phyloP scores from a whole-genome alignment of 352 stramenopile species.

The Globisporangium apiculatum region DNA sequence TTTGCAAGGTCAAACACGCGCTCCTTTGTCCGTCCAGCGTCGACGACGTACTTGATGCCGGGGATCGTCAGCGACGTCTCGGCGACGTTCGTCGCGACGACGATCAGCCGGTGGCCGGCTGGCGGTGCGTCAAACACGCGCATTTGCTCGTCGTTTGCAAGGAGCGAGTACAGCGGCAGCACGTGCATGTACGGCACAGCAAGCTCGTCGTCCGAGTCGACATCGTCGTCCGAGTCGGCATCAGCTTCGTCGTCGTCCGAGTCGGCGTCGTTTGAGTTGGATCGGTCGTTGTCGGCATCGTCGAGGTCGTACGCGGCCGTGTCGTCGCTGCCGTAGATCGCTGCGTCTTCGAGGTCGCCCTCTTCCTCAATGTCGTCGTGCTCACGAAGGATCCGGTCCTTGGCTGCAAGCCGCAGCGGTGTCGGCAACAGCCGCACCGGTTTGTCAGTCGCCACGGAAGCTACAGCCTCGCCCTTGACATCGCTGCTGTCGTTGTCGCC shows the following conservation, averaged over 20 bases:
- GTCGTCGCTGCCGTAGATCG: slow-evolving; percentile 49
- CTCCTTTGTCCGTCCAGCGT: slow-evolving; percentile 95
- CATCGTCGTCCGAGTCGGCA: slow-evolving; percentile 48
- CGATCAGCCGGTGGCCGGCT: slow-evolving; percentile 88
- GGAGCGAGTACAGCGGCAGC: slow-evolving; percentile 95
- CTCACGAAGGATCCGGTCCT: slow-evolving; percentile 54
- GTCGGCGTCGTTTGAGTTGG: slow-evolving; percentile 29
- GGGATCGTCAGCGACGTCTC: slow-evolving; percentile 97
- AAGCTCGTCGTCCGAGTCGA: slow-evolving; percentile 68
- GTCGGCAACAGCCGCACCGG: slow-evolving; percentile 1
- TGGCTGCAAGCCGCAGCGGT: slow-evolving; percentile 9
- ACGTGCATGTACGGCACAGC: slow-evolving; percentile 83
- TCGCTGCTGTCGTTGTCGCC: not conserved
- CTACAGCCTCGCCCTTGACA: too few species aligned
- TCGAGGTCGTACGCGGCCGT: slow-evolving; percentile 39
- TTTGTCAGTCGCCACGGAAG: not conserved
- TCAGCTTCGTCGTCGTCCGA: slow-evolving; percentile 38
- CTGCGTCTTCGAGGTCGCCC: slow-evolving; percentile 58
- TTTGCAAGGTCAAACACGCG: slow-evolving; percentile 91
- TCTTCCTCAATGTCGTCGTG: slow-evolving; percentile 84
- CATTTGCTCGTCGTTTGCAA: slow-evolving; percentile 95
- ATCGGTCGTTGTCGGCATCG: slow-evolving; percentile 17
- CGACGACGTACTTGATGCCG: slow-evolving; percentile 96
- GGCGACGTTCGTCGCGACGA: slow-evolving; percentile 98
- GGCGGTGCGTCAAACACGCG: slow-evolving; percentile 83